Percentiles rank a stretch among this genome's conserved stretches.
Conservation (phyloP, 208 protist species). For the Blastocrithidia nonstop region DNA sequence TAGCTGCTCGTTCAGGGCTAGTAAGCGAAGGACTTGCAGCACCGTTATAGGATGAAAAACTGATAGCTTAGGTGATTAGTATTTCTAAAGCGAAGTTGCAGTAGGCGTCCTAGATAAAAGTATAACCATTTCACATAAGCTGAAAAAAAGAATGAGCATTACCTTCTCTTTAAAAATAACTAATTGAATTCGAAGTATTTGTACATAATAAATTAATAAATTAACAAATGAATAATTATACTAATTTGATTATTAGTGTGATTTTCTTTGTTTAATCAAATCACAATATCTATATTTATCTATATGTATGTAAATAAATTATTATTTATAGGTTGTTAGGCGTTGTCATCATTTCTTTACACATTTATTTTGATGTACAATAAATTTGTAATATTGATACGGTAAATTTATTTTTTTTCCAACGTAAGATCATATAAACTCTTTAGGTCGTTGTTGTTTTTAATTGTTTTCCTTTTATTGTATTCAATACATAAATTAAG, state of each 20-base stretch:
- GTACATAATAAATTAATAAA: background rate
- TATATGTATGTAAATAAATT: background rate
- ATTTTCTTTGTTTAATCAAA: background rate
- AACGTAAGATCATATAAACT: too few species aligned
- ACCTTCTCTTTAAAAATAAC: too few species aligned
- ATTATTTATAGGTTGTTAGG: background rate
- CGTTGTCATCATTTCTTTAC: too few species aligned
- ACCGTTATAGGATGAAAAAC: conserved; percentile 38
- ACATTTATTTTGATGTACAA: too few species aligned
- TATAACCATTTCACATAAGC: background rate
- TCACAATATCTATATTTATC: background rate
- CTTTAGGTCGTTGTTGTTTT: too few species aligned
- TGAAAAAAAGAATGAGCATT: too few species aligned
- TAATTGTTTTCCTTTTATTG: too few species aligned
- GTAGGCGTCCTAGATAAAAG: background rate
- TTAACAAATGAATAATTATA: background rate
- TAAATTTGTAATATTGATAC: too few species aligned
- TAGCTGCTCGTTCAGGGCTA: conserved; percentile 30
- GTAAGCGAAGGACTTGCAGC: conserved; percentile 38
- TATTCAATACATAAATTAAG: too few species aligned
- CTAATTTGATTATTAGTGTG: background rate
- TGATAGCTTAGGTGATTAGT: conserved; percentile 31
- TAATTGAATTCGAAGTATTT: too few species aligned
- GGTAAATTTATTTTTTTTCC: too few species aligned
- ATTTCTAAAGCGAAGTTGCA: conserved; percentile 36